Evolutionary conservation across 176 grass and related monocot genomes (phyloP).

Genomic region (Tillandsia leiboldiana): DNA sequence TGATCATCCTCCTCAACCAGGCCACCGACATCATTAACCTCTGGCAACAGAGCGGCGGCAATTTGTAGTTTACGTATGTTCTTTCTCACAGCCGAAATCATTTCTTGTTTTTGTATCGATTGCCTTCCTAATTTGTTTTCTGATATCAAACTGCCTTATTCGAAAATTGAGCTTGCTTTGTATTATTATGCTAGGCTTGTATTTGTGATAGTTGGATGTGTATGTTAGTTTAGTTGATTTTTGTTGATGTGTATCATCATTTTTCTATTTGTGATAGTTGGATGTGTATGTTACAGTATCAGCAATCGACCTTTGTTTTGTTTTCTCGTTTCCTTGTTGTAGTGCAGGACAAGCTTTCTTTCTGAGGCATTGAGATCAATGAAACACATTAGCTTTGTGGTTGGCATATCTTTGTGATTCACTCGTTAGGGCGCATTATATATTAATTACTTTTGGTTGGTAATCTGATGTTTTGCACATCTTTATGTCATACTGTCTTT

Average conservation of each 20-base stretch:
- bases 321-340: background rate
- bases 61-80: constrained; percentile 29
- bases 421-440: background rate
- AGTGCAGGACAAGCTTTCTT: background rate
- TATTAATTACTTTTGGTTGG: background rate
- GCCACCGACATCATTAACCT: constrained; percentile 84
- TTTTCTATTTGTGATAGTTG: background rate
- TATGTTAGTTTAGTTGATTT: background rate
- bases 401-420: background rate
- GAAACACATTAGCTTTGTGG: background rate
- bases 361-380: background rate
- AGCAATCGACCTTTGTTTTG: background rate
- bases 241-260: background rate
- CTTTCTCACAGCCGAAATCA: background rate
- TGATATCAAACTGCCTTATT: no score
- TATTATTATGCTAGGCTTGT: background rate
- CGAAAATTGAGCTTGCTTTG: background rate
- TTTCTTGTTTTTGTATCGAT: background rate
- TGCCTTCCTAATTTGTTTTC: background rate
- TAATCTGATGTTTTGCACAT: background rate
- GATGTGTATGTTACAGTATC: background rate
- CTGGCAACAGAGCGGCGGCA: constrained; percentile 66
- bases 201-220: background rate
- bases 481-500: no score
- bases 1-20: constrained; percentile 75